Percentiles rank a stretch among this genome's conserved stretches.
These are phyloP conservation scores for Phalaenopsis equestris DNA, from an alignment of 106 monocot species.

Conservation along the genomic window DNA sequence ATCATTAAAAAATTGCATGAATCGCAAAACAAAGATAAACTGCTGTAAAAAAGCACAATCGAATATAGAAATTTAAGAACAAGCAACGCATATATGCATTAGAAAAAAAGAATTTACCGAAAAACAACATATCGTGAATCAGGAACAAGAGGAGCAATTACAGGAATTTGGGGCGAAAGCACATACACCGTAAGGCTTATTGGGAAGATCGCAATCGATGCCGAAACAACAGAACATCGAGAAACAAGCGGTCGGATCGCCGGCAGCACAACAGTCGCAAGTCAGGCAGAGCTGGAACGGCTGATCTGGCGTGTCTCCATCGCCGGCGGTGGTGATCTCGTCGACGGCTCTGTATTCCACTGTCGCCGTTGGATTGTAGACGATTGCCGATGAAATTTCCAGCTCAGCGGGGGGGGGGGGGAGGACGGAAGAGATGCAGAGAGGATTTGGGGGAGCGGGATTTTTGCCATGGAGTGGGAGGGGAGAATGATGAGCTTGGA, in stretches of 20 bases:
- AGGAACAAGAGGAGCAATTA: conserved; percentile 44
- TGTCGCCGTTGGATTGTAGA: neutral
- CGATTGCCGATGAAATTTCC: neutral
- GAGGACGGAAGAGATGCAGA: neutral
- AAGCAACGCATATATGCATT: too few relatives aligned
- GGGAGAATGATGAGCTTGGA: neutral
- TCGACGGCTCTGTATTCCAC: conserved; percentile 6
- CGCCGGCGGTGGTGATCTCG: neutral
- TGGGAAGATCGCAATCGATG: conserved; percentile 70
- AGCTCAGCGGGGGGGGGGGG: neutral
- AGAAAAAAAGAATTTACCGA: too few relatives aligned
- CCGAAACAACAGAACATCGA: conserved; percentile 65
- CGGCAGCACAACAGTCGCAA: conserved; percentile 55
- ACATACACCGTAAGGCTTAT: conserved; percentile 75
- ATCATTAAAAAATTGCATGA: too few relatives aligned
- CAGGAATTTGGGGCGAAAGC: conserved; percentile 60
- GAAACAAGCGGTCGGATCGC: conserved; percentile 37
- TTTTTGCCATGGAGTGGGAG: neutral
- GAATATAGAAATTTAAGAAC: too few relatives aligned
- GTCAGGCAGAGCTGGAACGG: conserved; percentile 65
- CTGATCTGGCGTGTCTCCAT: neutral
- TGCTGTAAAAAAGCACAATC: too few relatives aligned
- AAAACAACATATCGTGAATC: neutral
- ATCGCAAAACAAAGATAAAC: too few relatives aligned
- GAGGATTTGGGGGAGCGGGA: neutral